Conservation (phyloP, 805 yeast genomes). For the Candida boidinii region DNA sequence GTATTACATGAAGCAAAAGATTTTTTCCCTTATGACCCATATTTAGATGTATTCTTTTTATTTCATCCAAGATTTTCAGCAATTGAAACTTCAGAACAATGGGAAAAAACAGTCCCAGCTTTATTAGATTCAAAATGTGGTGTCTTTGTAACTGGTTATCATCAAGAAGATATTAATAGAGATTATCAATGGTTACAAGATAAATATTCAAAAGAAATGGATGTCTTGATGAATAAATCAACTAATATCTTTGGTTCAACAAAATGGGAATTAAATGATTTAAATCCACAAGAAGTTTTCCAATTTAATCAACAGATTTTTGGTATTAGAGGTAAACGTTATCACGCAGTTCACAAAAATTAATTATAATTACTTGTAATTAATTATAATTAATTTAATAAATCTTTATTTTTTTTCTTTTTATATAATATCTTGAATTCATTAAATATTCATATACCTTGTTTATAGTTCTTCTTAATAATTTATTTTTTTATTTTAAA, state of each 20-base stretch:
- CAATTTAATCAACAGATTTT: conserved; percentile 85
- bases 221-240: conserved; percentile 66
- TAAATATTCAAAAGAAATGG: conserved; percentile 68
- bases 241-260: conserved; percentile 75
- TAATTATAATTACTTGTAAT: no score
- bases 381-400: no score
- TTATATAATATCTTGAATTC: background rate
- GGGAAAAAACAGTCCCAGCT: conserved; percentile 83
- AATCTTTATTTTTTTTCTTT: background rate
- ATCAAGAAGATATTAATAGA: conserved; percentile 57
- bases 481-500: no score
- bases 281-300: conserved; percentile 87
- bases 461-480: no score
- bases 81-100: conserved; percentile 66
- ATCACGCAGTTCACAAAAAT: conserved; percentile 64
- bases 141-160: conserved; percentile 83
- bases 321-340: conserved; percentile 94
- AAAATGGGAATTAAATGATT: conserved; percentile 90
- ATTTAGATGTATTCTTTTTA: conserved; percentile 82
- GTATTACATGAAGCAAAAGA: conserved; percentile 87
- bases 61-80: conserved; percentile 95
- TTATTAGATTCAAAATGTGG: conserved; percentile 91
- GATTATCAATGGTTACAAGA: conserved; percentile 67
- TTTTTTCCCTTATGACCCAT: conserved; percentile 97
- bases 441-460: no score